Evolutionary conservation across 306 rosid genomes (phyloP), one percentile per base, ranked within the genome.

Genomic region (Pyrus communis): DNA sequence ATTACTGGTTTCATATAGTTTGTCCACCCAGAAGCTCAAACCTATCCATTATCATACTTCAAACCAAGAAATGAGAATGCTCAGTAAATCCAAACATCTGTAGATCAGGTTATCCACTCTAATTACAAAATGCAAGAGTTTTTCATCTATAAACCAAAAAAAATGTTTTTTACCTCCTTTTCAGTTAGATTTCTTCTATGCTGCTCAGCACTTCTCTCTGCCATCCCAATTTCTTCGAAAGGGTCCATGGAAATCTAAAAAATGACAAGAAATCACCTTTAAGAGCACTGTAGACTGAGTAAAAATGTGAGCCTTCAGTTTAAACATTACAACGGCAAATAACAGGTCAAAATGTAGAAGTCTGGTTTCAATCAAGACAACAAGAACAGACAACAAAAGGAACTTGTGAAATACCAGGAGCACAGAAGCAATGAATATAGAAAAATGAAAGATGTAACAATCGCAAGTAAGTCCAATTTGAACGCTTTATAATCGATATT

Each of bases 141-240:
- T 6, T 38, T 21, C 23, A 54, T 54, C 74, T 80, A 70, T 62
- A 63, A 69, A 4, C 13, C 7, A 69, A 49, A 74, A 74, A 25
- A 57, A 46, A 55, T 31, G 73, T 42, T 69, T 38, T 38, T 27
- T 86, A 92, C 99, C 96, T 95, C 97, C 84, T 92, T 92, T 80
- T 92, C 98, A 38, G 90, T 61, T 42, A 89, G 89, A 84, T 89
- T 92, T 87, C 93, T 88, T 73, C 98, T 77, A 77, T 78, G 92
- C 77, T 89, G 93, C 86, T 92, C 97, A 28, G 91, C 78, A 75
- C 79, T 79, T 79, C 81, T 88, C 60, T 93, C 99, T 54, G 89
- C 93, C 87, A 80, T 85, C 76, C 84, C 96, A 76, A 92, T 75
- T 80, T 92, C 98, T 86, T 96, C 99, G 84, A 96, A 91, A 73